Conservation (phyloP, 805 yeast genomes). For the Metschnikowia matae region DNA sequence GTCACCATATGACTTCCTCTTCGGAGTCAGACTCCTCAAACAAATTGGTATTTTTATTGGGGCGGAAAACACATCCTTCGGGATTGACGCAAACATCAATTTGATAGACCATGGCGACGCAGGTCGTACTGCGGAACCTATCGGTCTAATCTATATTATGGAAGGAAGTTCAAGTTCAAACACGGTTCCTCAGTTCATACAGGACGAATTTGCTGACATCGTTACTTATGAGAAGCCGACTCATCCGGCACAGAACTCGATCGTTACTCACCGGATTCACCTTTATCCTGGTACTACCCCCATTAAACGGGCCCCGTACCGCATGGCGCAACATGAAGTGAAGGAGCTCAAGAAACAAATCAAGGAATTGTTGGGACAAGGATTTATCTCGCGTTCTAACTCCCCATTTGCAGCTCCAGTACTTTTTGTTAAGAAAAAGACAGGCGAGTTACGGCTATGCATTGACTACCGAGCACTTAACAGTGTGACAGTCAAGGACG, state of each 20-base stretch:
- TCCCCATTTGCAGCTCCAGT: conserved; percentile 9
- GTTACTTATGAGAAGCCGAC: neutral
- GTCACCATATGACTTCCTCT: neutral
- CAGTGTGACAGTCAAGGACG: conserved; percentile 2
- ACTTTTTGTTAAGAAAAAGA: conserved; percentile 6
- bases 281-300: neutral
- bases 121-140: no score
- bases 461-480: conserved; percentile 9
- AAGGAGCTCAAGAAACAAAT: conserved; percentile 1
- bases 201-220: neutral
- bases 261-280: neutral
- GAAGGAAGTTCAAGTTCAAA: neutral
- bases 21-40: neutral
- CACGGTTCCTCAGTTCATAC: neutral
- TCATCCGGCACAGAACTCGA: neutral
- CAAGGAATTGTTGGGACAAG: neutral
- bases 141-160: neutral
- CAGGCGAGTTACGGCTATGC: conserved; percentile 5
- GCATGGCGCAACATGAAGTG: conserved; percentile 1
- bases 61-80: neutral
- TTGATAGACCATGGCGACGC: no score
- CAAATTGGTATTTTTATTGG: neutral
- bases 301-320: neutral
- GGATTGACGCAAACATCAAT: neutral
- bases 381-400: conserved; percentile 3